Base-by-base conservation (phyloP, 2,329 filamentous ascomycete genomes). In the Colletotrichum sp. region DNA sequence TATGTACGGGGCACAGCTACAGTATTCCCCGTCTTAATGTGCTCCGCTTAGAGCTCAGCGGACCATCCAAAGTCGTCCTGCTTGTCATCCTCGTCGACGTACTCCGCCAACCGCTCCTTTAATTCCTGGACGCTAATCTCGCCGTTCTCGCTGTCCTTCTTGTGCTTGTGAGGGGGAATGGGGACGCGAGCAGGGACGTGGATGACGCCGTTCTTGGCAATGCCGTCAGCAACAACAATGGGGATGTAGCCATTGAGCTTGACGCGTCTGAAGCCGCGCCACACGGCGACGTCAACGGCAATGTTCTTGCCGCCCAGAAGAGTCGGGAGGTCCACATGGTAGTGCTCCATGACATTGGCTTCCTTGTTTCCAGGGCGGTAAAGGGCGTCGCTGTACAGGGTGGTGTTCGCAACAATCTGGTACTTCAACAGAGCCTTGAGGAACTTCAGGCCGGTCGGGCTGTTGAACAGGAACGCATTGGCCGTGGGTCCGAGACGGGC, bases 381-480 rank as follows among this genome's bases (percentile, higher is more conserved):
- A 80, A 93, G 94, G 7, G 92, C 93, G 80, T 98, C 96, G 8
- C 93, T 94, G 86, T 98, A 98, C 0, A 98, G 85, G 0, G 94
- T 96, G 73, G 92, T 88, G 79, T 94, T 91, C 55, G 91, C 88
- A 2, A 93, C 93, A 63, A 96, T 88, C 79, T 96, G 94, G 81
- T 97, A 97, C 84, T 94, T 87, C 18, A 97, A 86, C 59, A 98
- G 85, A 0, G 94, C 94, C 76, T 90, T 91, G 21, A 98, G 89
- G 81, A 95, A 98, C 82, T 92, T 92, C 76, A 89, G 86, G 3
- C 96, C 96, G 66, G 33, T 90, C 86, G 72, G 54, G 21, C 93
- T 94, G 82, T 89, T 90, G 88, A 98, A 98, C 6, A 98, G 87
- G 88, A 98, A 98, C 27, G 92, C 94, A 80, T 96, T 97, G 78